Conservation (phyloP, 1,284 basidiomycete genomes). For the Puccinia polysora region DNA sequence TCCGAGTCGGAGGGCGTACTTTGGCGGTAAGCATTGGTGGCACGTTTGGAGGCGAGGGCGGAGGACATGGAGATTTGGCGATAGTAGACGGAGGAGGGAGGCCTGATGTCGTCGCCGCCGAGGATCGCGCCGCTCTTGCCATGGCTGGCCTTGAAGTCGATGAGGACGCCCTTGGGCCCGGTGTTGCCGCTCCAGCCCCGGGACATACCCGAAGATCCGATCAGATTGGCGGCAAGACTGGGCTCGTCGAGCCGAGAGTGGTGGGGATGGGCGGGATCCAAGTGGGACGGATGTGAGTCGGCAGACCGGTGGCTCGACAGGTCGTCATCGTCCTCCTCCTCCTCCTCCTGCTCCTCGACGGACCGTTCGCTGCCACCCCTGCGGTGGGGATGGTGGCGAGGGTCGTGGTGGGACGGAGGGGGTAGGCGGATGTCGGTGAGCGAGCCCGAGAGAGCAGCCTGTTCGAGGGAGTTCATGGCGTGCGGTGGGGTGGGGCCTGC, state of each 20-base stretch:
- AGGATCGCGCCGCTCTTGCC: slow-evolving; percentile 43
- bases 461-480: slow-evolving; percentile 29
- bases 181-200: slow-evolving; percentile 43
- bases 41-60: neutral
- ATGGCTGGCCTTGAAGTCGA: slow-evolving; percentile 42
- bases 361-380: neutral
- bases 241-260: neutral
- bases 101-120: slow-evolving; percentile 15
- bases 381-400: slow-evolving; percentile 14
- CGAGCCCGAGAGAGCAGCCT: slow-evolving; percentile 34
- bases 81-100: neutral
- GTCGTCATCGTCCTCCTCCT: slow-evolving; percentile 15
- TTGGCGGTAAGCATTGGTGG: slow-evolving; percentile 1
- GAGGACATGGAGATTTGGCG: slow-evolving; percentile 10
- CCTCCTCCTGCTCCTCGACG: neutral
- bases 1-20: slow-evolving; percentile 17
- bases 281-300: neutral
- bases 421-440: slow-evolving; percentile 7
- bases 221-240: neutral
- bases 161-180: slow-evolving; percentile 40
- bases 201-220: slow-evolving; percentile 28
- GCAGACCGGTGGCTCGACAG: neutral
- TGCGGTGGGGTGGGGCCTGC: neutral
- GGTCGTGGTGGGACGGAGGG: slow-evolving; percentile 19
- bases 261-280: neutral